phyloP scores from a whole-genome alignment of 2,329 filamentous ascomycete genomes.

The Fusarium buxicola region DNA sequence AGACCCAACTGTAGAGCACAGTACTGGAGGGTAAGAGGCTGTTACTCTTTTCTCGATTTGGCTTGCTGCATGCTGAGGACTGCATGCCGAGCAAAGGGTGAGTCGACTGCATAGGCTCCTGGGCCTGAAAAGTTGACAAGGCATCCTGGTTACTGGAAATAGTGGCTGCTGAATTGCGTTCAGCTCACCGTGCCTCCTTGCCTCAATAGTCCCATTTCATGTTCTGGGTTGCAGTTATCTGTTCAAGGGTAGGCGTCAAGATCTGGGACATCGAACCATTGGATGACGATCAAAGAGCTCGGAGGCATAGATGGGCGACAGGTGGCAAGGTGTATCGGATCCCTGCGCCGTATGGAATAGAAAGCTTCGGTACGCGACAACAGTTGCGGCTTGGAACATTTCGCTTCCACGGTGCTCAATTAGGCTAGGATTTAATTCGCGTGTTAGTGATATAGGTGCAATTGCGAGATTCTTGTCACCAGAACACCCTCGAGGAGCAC shows the following conservation, averaged over 20 bases:
- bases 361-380: background rate
- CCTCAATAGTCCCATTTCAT: slow-evolving; percentile 11
- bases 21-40: slow-evolving; percentile 12
- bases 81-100: slow-evolving; percentile 2
- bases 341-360: background rate
- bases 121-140: slow-evolving; percentile 29
- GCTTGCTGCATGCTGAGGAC: slow-evolving; percentile 19
- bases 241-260: background rate
- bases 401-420: slow-evolving; percentile 1
- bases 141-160: slow-evolving; percentile 14
- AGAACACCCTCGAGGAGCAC: background rate
- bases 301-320: background rate
- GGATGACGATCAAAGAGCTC: background rate
- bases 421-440: background rate
- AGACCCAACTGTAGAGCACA: slow-evolving; percentile 18
- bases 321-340: background rate
- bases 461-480: background rate
- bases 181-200: slow-evolving; percentile 9
- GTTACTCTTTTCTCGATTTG: slow-evolving; percentile 14
- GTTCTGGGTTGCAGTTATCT: slow-evolving; percentile 2
- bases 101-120: slow-evolving; percentile 11
- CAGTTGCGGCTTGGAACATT: background rate
- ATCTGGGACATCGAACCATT: background rate
- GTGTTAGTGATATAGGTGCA: background rate
- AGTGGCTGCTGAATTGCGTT: slow-evolving; percentile 8